Evolutionary conservation across 2,329 filamentous ascomycete genomes (phyloP).

Genomic region (Sporothrix humicola): DNA sequence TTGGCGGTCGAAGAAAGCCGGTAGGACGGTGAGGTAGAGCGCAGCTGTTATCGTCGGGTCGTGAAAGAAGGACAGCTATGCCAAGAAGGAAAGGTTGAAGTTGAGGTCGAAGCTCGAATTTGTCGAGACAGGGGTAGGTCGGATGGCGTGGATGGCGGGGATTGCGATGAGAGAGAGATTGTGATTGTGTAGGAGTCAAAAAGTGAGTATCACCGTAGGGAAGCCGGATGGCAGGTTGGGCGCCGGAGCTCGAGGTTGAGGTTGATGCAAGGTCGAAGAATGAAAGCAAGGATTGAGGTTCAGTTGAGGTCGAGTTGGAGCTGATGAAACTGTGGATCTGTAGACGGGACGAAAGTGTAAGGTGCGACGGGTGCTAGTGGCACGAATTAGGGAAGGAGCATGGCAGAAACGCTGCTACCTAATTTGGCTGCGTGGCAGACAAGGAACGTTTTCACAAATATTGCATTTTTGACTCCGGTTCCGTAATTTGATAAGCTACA

Average conservation of each 20-base stretch:
- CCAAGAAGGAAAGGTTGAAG: background rate
- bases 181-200: background rate
- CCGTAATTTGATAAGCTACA: too few species aligned
- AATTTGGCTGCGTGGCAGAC: slow-evolving; percentile 10
- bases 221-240: too few species aligned
- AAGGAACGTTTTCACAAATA: too few species aligned
- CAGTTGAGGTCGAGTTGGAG: background rate
- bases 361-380: slow-evolving; percentile 20
- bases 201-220: too few species aligned
- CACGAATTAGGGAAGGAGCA: slow-evolving; percentile 22
- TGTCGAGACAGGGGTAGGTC: slow-evolving; percentile 14
- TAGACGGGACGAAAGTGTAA: slow-evolving; percentile 19
- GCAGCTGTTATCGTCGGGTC: background rate
- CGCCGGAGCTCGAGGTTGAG: background rate
- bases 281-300: slow-evolving; percentile 6
- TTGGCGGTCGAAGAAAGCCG: too few species aligned
- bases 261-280: background rate
- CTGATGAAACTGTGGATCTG: slow-evolving; percentile 21
- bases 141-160: slow-evolving; percentile 3
- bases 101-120: slow-evolving; percentile 7
- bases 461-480: too few species aligned
- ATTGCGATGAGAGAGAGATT: background rate
- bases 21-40: background rate
- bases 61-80: background rate
- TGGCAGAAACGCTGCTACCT: slow-evolving; percentile 22